Conservation (phyloP, 371 early-diverging fungal genomes). For the Choanephora cucurbitarum region DNA sequence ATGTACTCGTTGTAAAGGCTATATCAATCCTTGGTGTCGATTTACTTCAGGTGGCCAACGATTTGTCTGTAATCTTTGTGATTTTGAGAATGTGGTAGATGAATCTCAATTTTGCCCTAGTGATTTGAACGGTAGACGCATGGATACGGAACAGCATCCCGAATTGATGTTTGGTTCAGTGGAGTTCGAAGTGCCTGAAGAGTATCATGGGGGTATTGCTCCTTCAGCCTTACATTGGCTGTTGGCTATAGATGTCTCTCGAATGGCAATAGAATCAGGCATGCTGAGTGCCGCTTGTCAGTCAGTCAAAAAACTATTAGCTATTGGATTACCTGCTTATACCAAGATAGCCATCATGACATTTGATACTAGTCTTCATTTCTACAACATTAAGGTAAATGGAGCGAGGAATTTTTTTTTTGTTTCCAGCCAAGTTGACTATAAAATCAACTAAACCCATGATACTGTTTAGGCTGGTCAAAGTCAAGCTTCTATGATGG, state of each 20-base stretch:
- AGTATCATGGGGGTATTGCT: slow-evolving; percentile 52
- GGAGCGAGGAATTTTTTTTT: no score
- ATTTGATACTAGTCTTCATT: slow-evolving; percentile 91
- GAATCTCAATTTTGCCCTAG: slow-evolving; percentile 89
- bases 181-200: slow-evolving; percentile 88
- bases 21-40: slow-evolving; percentile 88
- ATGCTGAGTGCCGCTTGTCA: slow-evolving; percentile 68
- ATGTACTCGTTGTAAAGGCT: slow-evolving; percentile 91
- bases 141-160: slow-evolving; percentile 86
- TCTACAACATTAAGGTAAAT: slow-evolving; percentile 89
- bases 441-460: not conserved
- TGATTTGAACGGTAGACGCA: slow-evolving; percentile 88
- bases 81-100: slow-evolving; percentile 82
- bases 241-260: slow-evolving; percentile 94
- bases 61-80: slow-evolving; percentile 93
- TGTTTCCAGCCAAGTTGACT: no score
- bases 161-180: slow-evolving; percentile 88
- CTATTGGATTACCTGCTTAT: slow-evolving; percentile 47
- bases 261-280: slow-evolving; percentile 82
- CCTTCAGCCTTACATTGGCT: slow-evolving; percentile 75
- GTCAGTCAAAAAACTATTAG: slow-evolving; percentile 65
- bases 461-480: slow-evolving; percentile 50
- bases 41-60: slow-evolving; percentile 89
- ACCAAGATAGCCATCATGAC: slow-evolving; percentile 86
- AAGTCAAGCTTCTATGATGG: slow-evolving; percentile 92